These are phyloP conservation scores for Penicillium frequentans DNA, from an alignment of 2,329 filamentous ascomycete genomes.

Conservation along the genomic window DNA sequence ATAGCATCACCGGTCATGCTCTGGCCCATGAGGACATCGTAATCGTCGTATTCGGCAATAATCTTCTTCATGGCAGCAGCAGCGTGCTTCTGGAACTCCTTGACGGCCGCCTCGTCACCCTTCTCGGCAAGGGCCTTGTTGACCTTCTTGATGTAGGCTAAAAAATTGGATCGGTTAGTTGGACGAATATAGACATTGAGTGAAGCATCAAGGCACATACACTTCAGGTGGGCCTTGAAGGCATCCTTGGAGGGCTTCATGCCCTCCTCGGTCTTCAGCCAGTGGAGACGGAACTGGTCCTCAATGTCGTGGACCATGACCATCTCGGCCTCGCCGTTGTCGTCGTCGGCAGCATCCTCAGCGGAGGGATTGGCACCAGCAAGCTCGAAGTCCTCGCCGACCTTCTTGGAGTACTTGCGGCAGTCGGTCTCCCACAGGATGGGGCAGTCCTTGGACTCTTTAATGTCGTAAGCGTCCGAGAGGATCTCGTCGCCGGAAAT, in stretches of 20 bases:
- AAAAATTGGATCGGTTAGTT: slow-evolving; percentile 5
- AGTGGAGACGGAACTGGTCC: slow-evolving; percentile 84
- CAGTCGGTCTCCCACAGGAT: slow-evolving; percentile 90
- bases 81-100: slow-evolving; percentile 77
- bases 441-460: slow-evolving; percentile 64
- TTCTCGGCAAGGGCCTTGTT: slow-evolving; percentile 65
- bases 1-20: slow-evolving; percentile 92
- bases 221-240: slow-evolving; percentile 82
- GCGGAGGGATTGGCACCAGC: slow-evolving; percentile 93
- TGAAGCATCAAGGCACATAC: slow-evolving; percentile 49
- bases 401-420: slow-evolving; percentile 79
- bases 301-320: slow-evolving; percentile 85
- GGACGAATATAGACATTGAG: neutral
- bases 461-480: slow-evolving; percentile 85
- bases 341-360: slow-evolving; percentile 71
- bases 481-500: slow-evolving; percentile 91
- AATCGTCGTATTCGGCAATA: slow-evolving; percentile 91
- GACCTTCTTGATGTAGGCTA: slow-evolving; percentile 89
- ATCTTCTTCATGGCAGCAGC: slow-evolving; percentile 75
- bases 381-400: slow-evolving; percentile 60
- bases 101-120: slow-evolving; percentile 62
- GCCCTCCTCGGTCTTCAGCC: slow-evolving; percentile 47
- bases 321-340: slow-evolving; percentile 68
- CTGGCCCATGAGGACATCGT: slow-evolving; percentile 90
- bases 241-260: slow-evolving; percentile 70